Percentiles rank a stretch among this genome's conserved stretches.
Evolutionary conservation across 225 moss, liverwort and hornwort genomes (phyloP).

Genomic region (Straminergon stramineum): DNA sequence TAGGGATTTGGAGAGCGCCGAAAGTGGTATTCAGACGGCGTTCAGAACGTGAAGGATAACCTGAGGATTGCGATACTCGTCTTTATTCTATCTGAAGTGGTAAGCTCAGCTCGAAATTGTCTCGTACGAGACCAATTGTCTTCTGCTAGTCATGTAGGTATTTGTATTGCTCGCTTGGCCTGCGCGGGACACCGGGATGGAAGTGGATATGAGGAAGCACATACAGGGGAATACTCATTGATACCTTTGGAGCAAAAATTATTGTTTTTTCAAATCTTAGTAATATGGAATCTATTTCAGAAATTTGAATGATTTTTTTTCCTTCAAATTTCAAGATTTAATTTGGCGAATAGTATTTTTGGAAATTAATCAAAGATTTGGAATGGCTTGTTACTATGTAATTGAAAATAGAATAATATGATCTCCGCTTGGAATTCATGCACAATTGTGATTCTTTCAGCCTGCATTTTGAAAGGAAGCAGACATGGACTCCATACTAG

Average conservation of each 20-base stretch:
- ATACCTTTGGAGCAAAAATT: not conserved
- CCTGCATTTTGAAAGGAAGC: not conserved
- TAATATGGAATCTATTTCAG: not conserved
- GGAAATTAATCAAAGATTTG: not conserved
- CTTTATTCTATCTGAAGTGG: not conserved
- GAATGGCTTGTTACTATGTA: not conserved
- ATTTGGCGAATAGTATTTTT: not conserved
- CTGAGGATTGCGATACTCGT: not conserved
- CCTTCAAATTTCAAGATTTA: not conserved
- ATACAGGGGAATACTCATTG: not conserved
- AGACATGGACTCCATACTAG: constrained; percentile 31
- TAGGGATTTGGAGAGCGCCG: not conserved
- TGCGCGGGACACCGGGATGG: not conserved
- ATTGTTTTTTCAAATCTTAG: not conserved
- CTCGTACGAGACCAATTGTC: not conserved
- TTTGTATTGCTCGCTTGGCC: not conserved
- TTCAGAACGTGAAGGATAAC: not conserved
- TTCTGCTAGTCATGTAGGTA: not conserved
- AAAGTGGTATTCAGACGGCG: not conserved
- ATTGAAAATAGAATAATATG: not conserved
- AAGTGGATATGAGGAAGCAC: not conserved
- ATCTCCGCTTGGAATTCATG: not conserved
- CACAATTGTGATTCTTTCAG: not conserved
- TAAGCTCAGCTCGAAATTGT: not conserved
- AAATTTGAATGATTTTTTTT: not conserved